Conservation (phyloP, 768 basidiomycete genomes). For the Tephrocybe sp. region DNA sequence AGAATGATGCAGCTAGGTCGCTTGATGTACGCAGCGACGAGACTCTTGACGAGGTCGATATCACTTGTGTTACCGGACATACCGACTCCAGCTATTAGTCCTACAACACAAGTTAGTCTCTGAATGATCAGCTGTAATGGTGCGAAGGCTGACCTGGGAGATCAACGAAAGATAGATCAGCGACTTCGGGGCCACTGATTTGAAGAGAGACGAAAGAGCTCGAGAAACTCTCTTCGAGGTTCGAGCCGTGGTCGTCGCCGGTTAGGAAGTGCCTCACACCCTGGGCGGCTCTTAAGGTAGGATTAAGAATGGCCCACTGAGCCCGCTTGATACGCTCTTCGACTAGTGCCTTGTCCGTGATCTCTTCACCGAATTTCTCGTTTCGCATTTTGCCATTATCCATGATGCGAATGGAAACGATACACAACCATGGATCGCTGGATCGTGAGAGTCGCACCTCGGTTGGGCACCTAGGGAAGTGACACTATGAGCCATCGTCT, state of each 20-base stretch:
- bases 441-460: slow-evolving; percentile 52
- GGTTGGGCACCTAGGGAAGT: slow-evolving; percentile 46
- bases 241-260: slow-evolving; percentile 28
- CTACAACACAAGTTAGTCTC: slow-evolving; percentile 24
- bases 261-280: slow-evolving; percentile 33
- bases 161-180: slow-evolving; percentile 65
- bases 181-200: slow-evolving; percentile 57
- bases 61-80: slow-evolving; percentile 48
- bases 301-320: slow-evolving; percentile 65
- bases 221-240: slow-evolving; percentile 42
- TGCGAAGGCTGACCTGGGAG: slow-evolving; percentile 44
- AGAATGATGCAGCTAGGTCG: slow-evolving; percentile 63
- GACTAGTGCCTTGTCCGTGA: slow-evolving; percentile 50
- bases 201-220: slow-evolving; percentile 54
- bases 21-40: slow-evolving; percentile 58
- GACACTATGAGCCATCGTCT: neutral
- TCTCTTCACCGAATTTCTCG: slow-evolving; percentile 43
- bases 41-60: slow-evolving; percentile 56
- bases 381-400: slow-evolving; percentile 37
- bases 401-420: slow-evolving; percentile 44
- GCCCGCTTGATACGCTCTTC: slow-evolving; percentile 68
- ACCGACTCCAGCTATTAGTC: slow-evolving; percentile 58
- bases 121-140: neutral
- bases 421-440: slow-evolving; percentile 44
- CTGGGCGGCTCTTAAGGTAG: slow-evolving; percentile 25